Evolutionary conservation across 2,329 filamentous ascomycete species (phyloP).

Genomic region (Tricladium varicosporioides): DNA sequence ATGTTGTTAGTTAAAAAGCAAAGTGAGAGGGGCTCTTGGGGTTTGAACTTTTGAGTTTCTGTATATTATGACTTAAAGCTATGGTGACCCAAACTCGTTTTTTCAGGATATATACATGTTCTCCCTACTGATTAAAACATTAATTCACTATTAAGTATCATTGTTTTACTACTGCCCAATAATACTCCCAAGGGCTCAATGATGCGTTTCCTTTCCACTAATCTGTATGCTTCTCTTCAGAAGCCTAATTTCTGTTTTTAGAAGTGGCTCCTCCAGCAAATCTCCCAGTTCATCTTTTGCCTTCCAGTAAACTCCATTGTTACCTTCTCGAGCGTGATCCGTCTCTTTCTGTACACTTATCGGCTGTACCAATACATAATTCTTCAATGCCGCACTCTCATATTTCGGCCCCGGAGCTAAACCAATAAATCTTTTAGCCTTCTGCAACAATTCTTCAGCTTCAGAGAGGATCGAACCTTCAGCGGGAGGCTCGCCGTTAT

Average conservation of each 20-base stretch:
- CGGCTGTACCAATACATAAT: conserved; percentile 15
- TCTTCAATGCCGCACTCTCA: conserved; percentile 13
- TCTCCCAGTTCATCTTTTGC: conserved; percentile 12
- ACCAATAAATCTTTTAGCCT: conserved; percentile 13
- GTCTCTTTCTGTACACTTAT: conserved; percentile 9
- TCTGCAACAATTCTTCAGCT: conserved; percentile 9
- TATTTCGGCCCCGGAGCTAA: conserved; percentile 1
- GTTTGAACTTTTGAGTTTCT: too few relatives aligned
- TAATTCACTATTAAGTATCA: too few relatives aligned
- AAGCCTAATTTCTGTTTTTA: conserved; percentile 21
- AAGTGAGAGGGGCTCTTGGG: too few relatives aligned
- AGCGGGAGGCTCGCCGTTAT: not conserved
- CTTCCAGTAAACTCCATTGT: conserved; percentile 20
- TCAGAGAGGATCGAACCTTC: not conserved
- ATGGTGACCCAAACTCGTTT: too few relatives aligned
- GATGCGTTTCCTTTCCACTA: not conserved
- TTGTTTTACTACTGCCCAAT: too few relatives aligned
- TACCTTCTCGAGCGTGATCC: conserved; percentile 10
- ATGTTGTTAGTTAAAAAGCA: too few relatives aligned
- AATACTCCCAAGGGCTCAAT: too few relatives aligned
- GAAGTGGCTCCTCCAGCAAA: conserved; percentile 21
- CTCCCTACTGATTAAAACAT: too few relatives aligned
- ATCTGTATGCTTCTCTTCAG: conserved; percentile 12
- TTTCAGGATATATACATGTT: too few relatives aligned
- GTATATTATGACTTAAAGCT: too few relatives aligned